Base-by-base conservation (phyloP, 2,329 filamentous ascomycete genomes). In the Neonectria punicea region DNA sequence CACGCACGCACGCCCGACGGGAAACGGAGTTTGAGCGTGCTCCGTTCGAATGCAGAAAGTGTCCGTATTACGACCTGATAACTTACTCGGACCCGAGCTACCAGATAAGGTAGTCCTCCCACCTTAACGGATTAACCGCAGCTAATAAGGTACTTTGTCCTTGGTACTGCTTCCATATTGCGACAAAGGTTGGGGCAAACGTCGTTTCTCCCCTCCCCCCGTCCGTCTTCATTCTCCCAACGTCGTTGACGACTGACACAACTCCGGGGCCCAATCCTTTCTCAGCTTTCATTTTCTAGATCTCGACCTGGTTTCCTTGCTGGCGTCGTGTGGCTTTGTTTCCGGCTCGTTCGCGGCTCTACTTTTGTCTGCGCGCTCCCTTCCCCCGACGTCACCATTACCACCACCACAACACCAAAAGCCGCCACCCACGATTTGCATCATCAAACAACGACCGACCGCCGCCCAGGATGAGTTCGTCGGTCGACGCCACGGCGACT, bases 401-500 rank as follows among this genome's bases (percentile, higher is more conserved):
- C 25, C 25, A 25, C 25, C 25, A 25, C 5, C 36, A 16, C 36
- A n/a, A 39, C 36, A 39, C 36, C 36, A 39, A 39, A 39, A 39
- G 16, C 36, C 57, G 8, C 49, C 13, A 53, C 11, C 8, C 22
- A 53, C 14, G 22, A 46, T 32, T 25, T 25, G 25, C 25, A 34
- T 30, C 44, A 49, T 20, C 11, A n/a, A 46, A 46, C 13, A 30
- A 30, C 25, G 16, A 50, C 9, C 25, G 25, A 50, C 16, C 25
- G 46, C n/a, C 49, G 44, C 51, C 43, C 39, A 43, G 20, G 39
- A 78, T 78, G 76, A 73, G 75, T 69, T 72, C 74, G 47, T 71
- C 73, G 16, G 70, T 71, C 49, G 75, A 78, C 56, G 65, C 73
- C 61, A 51, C 72, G 68, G 63, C 71, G 54, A 76, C 73, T 47